A percentile compares a stretch with the other conserved stretches of the same genome.
phyloP scores from a whole-genome alignment of 2,329 filamentous ascomycete species.

The Aschersonia sp. region DNA sequence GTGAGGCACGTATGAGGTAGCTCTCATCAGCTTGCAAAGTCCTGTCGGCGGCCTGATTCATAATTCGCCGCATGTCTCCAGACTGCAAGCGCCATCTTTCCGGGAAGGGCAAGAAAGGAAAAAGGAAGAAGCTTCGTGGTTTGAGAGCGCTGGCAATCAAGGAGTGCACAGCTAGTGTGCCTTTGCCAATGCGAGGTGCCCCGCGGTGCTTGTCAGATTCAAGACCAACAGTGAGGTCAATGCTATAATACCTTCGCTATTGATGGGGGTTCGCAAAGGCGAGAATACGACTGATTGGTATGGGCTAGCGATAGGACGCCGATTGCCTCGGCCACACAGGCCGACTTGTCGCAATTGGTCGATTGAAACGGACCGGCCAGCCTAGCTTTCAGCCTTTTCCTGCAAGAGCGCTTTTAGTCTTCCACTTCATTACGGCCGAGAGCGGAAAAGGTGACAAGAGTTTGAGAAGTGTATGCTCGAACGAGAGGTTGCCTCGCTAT shows the following conservation, averaged over 20 bases:
- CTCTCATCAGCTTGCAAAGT: not conserved
- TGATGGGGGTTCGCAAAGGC: not conserved
- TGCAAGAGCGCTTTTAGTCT: not conserved
- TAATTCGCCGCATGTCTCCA: not conserved
- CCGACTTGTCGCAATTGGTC: not conserved
- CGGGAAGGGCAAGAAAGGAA: too few species aligned
- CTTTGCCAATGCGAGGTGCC: not conserved
- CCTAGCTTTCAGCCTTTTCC: not conserved
- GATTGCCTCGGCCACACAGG: slow-evolving; percentile 1
- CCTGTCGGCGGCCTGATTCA: not conserved
- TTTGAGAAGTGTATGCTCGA: not conserved
- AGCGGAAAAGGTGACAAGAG: not conserved
- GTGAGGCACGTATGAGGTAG: too few species aligned
- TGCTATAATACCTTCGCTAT: slow-evolving; percentile 1
- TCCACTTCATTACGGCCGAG: not conserved
- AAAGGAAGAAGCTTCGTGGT: not conserved
- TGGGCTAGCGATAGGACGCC: not conserved
- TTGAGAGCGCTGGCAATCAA: not conserved
- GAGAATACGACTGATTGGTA: not conserved
- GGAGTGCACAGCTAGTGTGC: too few species aligned
- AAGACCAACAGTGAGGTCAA: slow-evolving; percentile 1
- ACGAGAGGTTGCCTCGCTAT: not conserved
- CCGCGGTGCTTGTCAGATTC: not conserved
- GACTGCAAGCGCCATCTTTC: not conserved
- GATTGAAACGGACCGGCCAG: not conserved